phyloP scores from a whole-genome alignment of 495 filamentous ascomycete genomes.

The Penicillium subrubescens region DNA sequence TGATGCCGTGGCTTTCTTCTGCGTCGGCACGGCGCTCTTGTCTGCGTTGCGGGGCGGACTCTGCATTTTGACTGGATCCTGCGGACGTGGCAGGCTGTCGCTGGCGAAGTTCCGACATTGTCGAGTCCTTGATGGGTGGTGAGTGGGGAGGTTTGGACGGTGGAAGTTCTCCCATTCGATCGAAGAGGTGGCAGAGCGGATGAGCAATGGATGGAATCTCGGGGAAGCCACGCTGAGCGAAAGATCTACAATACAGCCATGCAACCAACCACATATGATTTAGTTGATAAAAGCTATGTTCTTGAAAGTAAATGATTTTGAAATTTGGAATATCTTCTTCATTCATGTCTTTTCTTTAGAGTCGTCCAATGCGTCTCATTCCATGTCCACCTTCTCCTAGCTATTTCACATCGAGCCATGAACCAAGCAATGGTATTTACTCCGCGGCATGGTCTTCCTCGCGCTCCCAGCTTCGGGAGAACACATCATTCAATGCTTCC shows the following conservation, averaged over 20 bases:
- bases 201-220: slow-evolving; percentile 3
- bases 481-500: slow-evolving; percentile 59
- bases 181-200: not conserved
- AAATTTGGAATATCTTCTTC: not conserved
- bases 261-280: not conserved
- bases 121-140: not conserved
- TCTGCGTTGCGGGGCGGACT: slow-evolving; percentile 2
- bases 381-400: not conserved
- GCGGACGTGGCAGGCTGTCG: slow-evolving; percentile 25
- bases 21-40: slow-evolving; percentile 12
- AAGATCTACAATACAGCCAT: slow-evolving; percentile 4
- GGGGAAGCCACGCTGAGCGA: not conserved
- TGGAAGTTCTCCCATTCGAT: not conserved
- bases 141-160: not conserved
- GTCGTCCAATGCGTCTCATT: not conserved
- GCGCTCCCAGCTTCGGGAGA: slow-evolving; percentile 52
- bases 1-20: slow-evolving; percentile 40
- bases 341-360: not conserved
- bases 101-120: slow-evolving; percentile 48
- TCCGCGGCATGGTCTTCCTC: slow-evolving; percentile 20
- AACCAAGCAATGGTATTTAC: not conserved
- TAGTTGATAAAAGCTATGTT: not conserved
- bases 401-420: not conserved
- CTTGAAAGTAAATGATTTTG: not conserved
- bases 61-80: slow-evolving; percentile 11